Percentiles rank a stretch among this genome's conserved stretches.
Evolutionary conservation across 2,329 filamentous ascomycete species (phyloP).

Genomic region (Ophiocordyceps polyrhachis-furcata): DNA sequence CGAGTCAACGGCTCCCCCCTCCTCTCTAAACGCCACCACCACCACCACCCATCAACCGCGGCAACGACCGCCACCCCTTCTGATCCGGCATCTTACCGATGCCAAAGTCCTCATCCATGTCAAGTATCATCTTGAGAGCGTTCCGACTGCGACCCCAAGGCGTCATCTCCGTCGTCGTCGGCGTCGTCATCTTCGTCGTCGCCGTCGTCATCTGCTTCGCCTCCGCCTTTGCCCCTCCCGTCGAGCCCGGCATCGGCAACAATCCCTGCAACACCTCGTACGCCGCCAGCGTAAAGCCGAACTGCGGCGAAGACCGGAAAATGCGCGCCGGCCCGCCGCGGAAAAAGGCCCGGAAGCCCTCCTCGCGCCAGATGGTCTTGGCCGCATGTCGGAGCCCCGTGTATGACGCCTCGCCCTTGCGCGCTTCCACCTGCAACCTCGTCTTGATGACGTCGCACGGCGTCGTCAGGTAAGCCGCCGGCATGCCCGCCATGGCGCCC

Average conservation of each 20-base stretch:
- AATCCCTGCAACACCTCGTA: conserved; percentile 79
- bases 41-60: conserved; percentile 26
- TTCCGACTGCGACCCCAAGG: conserved; percentile 54
- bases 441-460: conserved; percentile 99
- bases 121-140: conserved; percentile 85
- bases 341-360: conserved; percentile 94
- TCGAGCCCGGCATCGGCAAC: conserved; percentile 52
- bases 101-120: conserved; percentile 87
- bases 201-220: conserved; percentile 39
- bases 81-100: conserved; percentile 42
- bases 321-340: conserved; percentile 95
- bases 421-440: conserved; percentile 86
- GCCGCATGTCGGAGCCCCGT: conserved; percentile 76
- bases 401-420: conserved; percentile 84
- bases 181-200: conserved; percentile 8
- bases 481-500: conserved; percentile 87
- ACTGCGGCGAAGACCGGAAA: conserved; percentile 85
- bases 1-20: no score
- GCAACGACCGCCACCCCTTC: conserved; percentile 33
- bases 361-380: conserved; percentile 65
- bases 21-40: not conserved
- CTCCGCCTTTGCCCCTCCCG: conserved; percentile 30
- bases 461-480: conserved; percentile 83
- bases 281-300: conserved; percentile 89
- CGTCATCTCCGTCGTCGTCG: conserved; percentile 19